Evolutionary conservation across 2,329 filamentous ascomycete species (phyloP), one percentile per base, ranked within the genome.

Genomic region (Alternaria angustiovoidea): DNA sequence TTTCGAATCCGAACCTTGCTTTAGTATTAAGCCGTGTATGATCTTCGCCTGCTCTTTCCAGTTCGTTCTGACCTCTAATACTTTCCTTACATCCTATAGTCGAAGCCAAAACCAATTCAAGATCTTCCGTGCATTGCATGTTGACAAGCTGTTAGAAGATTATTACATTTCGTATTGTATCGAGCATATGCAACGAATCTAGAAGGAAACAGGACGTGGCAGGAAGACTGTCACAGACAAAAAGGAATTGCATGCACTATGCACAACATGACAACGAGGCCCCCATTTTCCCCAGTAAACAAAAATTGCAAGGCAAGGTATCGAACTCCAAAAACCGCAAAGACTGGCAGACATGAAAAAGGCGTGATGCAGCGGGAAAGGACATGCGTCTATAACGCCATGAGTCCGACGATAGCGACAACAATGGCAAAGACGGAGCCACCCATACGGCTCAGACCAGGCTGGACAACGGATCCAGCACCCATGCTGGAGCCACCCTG

Each of bases 371-470:
- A 36, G 14, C 12, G 32, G 32, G 32, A 34, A 36, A 7, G 6
- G 32, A 36, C 32, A 36, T 32, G 34, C 14, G 42, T 42, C 68
- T 64, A 77, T 58, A 76, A 58, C n/a, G 68, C 69, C 32, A 75
- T 62, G 7, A 79, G 65, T 26, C 70, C 74, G 22, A 73, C 61
- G 18, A 77, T 63, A n/a, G 75, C 73, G 28, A 74, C 59, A 3
- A 78, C 70, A 38, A 78, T 71, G 16, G 77, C 77, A 22, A 77
- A 54, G 2, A 69, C 63, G 5, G 73, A 74, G 7, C 75, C 77
- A n/a, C 75, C 68, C 12, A 78, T 61, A 42, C 66, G 68, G 11
- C 64, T 64, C 18, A 75, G 66, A 11, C 65, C 61, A 28, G 72
- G 70, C 57, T 75, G 68, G 2, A 75, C 38, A 9, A 59, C 47